Evolutionary conservation across 2,329 filamentous ascomycete genomes (phyloP), one percentile per base, ranked within the genome.

Genomic region (Arachnomyces sp.): DNA sequence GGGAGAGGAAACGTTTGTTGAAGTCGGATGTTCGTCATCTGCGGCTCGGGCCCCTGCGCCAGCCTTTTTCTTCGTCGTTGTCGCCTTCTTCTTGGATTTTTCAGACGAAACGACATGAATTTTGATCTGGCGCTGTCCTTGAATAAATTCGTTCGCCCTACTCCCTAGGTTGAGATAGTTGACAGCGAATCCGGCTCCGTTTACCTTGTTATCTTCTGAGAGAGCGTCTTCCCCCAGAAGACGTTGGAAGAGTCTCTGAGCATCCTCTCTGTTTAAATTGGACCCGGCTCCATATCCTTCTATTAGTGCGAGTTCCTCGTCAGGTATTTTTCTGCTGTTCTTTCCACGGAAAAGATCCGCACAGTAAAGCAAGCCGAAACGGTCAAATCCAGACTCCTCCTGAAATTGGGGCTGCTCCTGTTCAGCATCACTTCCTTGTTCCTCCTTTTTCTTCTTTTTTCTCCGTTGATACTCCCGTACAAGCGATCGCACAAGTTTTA

Each of bases 311-410:
- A 79, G 76, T 3, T 66, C 56, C 2, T 67, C 54, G 11, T 72
- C 67, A 31, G 76, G 72, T 31, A 76, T 67, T 42, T 76, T 75
- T 43, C 76, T 77, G 43, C 70, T 75, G 45, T 73, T 76, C 43
- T 74, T 79, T 5, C 89, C 92, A 47, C 82, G 74, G 49, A 95
- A 77, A 28, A 93, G 74, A 53, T 95, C 88, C n/a, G 85, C 78
- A 57, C 86, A 89, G 56, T 93, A 82, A 12, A 80, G 72, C 41
- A 90, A 65, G 4, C 87, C 93, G 38, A 93, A 74, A 25, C 5
- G 20, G 20, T 25, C 20, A 25, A n/a, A n/a, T n/a, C n/a, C n/a
- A n/a, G n/a, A n/a, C n/a, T n/a, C n/a, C n/a, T n/a, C n/a, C n/a
- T n/a, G n/a, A n/a, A n/a, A n/a, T n/a, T n/a, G n/a, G n/a, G n/a